Evolutionary conservation across 2,329 filamentous ascomycete genomes (phyloP).

Genomic region (Camptophora hylomeconis): DNA sequence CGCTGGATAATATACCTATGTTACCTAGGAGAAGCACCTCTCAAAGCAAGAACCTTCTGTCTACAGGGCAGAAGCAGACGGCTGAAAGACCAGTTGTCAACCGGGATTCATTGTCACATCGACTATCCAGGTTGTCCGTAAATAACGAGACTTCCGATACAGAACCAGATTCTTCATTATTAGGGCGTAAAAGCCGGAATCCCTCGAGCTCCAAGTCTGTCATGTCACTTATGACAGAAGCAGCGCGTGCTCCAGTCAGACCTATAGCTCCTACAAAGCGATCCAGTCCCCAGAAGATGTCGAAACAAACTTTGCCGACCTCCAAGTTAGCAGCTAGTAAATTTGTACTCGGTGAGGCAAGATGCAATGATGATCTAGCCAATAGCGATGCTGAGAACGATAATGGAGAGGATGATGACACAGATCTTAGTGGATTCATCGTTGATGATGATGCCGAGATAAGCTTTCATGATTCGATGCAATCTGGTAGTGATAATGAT

Average conservation of each 20-base stretch:
- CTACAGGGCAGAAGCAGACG: constrained; percentile 9
- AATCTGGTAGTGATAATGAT: constrained; percentile 5
- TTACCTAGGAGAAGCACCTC: no score
- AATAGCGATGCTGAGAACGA: constrained; percentile 14
- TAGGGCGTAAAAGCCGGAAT: constrained; percentile 12
- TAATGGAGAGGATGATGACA: constrained; percentile 17
- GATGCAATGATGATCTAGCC: constrained; percentile 13
- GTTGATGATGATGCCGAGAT: constrained; percentile 18
- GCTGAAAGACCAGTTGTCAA: constrained; percentile 22
- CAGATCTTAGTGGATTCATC: constrained; percentile 19
- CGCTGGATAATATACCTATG: no score
- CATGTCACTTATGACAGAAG: constrained; percentile 13
- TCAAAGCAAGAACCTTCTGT: constrained; percentile 9
- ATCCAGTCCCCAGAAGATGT: constrained; percentile 1
- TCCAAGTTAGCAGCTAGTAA: constrained; percentile 9
- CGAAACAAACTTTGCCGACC: constrained; percentile 1
- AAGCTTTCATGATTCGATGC: constrained; percentile 14
- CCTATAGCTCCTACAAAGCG: background rate
- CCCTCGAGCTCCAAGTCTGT: constrained; percentile 1
- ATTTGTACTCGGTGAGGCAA: constrained; percentile 15
- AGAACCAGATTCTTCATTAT: constrained; percentile 14
- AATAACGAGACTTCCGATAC: constrained; percentile 21
- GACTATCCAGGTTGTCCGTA: no score
- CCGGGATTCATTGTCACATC: no score
- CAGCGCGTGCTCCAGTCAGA: no score